Evolutionary conservation across 176 grass and related monocot genomes (phyloP).

Genomic region (Avena insularis): DNA sequence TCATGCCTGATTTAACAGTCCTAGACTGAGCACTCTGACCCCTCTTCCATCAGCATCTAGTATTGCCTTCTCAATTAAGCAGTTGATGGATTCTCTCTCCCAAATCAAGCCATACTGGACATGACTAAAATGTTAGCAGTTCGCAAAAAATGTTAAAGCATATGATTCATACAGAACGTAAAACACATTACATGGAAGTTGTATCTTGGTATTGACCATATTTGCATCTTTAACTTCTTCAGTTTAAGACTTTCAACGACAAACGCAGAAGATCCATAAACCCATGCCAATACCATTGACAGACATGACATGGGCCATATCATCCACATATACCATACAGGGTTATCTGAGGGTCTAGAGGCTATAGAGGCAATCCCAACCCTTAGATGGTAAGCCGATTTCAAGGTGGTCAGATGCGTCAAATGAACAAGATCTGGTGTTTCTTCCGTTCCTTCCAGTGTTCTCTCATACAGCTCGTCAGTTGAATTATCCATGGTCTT

Average conservation of each 20-base stretch:
- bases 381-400: constrained; percentile 71
- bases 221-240: constrained; percentile 79
- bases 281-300: constrained; percentile 68
- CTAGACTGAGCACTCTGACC: constrained; percentile 83
- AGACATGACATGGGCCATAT: constrained; percentile 67
- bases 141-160: constrained; percentile 17
- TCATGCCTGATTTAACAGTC: constrained; percentile 81
- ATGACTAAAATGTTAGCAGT: constrained; percentile 40
- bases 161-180: neutral
- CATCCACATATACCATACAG: constrained; percentile 59
- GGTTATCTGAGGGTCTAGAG: constrained; percentile 64
- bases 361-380: constrained; percentile 84
- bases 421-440: constrained; percentile 71
- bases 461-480: constrained; percentile 69
- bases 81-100: constrained; percentile 77
- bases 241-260: constrained; percentile 72
- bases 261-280: constrained; percentile 75
- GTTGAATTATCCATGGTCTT: constrained; percentile 81
- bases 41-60: constrained; percentile 73
- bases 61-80: constrained; percentile 87
- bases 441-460: constrained; percentile 74
- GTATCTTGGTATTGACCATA: constrained; percentile 89
- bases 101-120: constrained; percentile 69
- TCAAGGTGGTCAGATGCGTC: constrained; percentile 78
- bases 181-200: constrained; percentile 71